Evolutionary conservation across 2,329 filamentous ascomycete species (phyloP).

Genomic region (Exophiala calicioides): DNA sequence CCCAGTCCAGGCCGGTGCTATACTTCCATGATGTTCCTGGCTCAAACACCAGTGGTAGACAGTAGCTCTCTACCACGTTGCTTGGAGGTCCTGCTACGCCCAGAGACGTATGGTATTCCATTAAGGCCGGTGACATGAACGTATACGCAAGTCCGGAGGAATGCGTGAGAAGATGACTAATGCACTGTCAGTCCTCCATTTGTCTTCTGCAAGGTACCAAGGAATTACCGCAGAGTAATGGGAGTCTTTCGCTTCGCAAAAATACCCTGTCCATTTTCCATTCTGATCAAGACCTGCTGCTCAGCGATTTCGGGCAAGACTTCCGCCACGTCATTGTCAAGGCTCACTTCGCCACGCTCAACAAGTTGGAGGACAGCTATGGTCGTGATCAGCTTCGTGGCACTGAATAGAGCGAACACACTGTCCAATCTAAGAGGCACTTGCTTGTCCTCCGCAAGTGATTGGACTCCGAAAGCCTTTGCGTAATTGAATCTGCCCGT

Average conservation of each 20-base stretch:
- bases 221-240: constrained; percentile 4
- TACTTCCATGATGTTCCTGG: constrained; percentile 56
- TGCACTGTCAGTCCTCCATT: background rate
- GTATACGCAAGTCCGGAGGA: constrained; percentile 17
- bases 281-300: constrained; percentile 51
- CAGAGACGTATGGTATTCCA: constrained; percentile 32
- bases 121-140: constrained; percentile 3
- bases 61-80: constrained; percentile 42
- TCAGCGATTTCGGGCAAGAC: constrained; percentile 51
- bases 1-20: constrained; percentile 54
- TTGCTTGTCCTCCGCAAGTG: constrained; percentile 43
- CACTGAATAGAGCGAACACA: constrained; percentile 41
- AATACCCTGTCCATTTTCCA: constrained; percentile 41
- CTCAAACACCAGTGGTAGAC: constrained; percentile 50
- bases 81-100: constrained; percentile 19
- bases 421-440: constrained; percentile 38
- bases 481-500: constrained; percentile 47
- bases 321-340: constrained; percentile 48
- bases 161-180: constrained; percentile 41
- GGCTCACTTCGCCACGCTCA: constrained; percentile 50
- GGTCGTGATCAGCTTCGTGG: constrained; percentile 45
- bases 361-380: constrained; percentile 57
- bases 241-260: constrained; percentile 26
- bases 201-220: background rate
- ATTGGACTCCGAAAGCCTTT: constrained; percentile 43